Evolutionary conservation across 176 grass and related monocot genomes (phyloP).

Genomic region (Otatea glauca): DNA sequence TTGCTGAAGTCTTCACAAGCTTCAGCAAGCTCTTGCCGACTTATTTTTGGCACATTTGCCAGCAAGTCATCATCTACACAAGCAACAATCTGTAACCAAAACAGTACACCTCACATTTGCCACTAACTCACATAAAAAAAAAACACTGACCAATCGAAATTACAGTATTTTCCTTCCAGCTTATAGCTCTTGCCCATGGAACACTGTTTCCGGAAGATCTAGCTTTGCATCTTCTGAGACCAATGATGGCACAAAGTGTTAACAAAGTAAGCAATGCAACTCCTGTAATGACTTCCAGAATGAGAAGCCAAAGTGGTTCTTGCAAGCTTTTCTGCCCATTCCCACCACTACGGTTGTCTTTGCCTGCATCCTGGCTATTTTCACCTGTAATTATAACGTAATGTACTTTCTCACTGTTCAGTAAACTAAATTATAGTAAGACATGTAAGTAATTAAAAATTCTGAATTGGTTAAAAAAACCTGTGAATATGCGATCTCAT

Average conservation of each 20-base stretch:
- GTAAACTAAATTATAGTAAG: background rate
- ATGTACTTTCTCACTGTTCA: slow-evolving; percentile 15
- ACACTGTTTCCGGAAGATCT: slow-evolving; percentile 40
- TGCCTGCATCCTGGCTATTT: slow-evolving; percentile 41
- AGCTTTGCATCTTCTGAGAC: slow-evolving; percentile 50
- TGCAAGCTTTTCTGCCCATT: slow-evolving; percentile 39
- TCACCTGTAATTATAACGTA: slow-evolving; percentile 61
- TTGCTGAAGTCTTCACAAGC: slow-evolving; percentile 99
- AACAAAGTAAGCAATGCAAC: slow-evolving; percentile 54
- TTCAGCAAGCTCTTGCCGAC: slow-evolving; percentile 69
- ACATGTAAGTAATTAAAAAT: background rate
- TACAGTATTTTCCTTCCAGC: slow-evolving; percentile 65
- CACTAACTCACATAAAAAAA: slow-evolving; percentile 18
- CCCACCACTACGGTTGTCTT: background rate
- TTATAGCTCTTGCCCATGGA: slow-evolving; percentile 63
- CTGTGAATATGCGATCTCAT: background rate
- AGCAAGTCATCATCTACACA: slow-evolving; percentile 67
- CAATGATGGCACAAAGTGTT: slow-evolving; percentile 50
- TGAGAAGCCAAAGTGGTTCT: slow-evolving; percentile 85
- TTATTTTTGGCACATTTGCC: slow-evolving; percentile 63
- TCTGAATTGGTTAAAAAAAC: background rate
- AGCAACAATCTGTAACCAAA: slow-evolving; percentile 1
- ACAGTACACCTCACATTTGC: background rate
- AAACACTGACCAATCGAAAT: slow-evolving; percentile 75
- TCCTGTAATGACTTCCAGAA: slow-evolving; percentile 67